Evolutionary conservation across 73 alveolate species (phyloP).

Genomic region (Symbiodinium pilosum): DNA sequence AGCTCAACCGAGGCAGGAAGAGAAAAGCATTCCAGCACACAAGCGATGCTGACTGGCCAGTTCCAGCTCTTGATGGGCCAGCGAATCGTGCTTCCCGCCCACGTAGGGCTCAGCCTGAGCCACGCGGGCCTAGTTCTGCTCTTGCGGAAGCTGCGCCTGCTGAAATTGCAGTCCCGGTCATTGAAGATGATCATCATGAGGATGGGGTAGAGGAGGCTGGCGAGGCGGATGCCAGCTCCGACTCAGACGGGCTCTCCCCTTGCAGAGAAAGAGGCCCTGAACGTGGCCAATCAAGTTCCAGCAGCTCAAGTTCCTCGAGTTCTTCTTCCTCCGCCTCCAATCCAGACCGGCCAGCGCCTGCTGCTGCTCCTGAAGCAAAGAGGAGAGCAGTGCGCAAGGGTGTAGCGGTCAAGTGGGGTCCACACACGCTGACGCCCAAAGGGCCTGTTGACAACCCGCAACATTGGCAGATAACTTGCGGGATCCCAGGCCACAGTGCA

Average conservation of each 20-base stretch:
- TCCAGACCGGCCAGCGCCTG: background rate
- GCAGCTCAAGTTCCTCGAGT: background rate
- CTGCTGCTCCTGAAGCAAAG: background rate
- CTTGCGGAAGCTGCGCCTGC: background rate
- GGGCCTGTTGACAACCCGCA: background rate
- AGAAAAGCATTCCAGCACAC: too few species aligned
- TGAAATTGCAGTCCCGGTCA: background rate
- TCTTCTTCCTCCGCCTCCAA: background rate
- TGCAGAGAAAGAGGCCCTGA: background rate
- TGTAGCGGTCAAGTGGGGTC: constrained; percentile 21
- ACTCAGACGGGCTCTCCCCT: background rate
- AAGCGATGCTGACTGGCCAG: background rate
- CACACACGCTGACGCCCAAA: constrained; percentile 22
- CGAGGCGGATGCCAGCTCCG: background rate
- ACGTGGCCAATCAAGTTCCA: background rate
- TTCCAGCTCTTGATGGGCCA: background rate
- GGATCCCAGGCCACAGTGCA: background rate
- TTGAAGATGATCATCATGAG: background rate
- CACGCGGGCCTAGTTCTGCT: too few species aligned
- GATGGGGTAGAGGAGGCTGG: background rate
- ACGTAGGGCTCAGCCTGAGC: too few species aligned
- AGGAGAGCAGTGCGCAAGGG: background rate
- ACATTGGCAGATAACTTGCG: constrained; percentile 26
- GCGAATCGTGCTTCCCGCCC: background rate
- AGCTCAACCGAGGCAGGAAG: too few species aligned